Conservation (phyloP, 2,329 filamentous ascomycete species). For the Aspergillus spinulosporus region DNA sequence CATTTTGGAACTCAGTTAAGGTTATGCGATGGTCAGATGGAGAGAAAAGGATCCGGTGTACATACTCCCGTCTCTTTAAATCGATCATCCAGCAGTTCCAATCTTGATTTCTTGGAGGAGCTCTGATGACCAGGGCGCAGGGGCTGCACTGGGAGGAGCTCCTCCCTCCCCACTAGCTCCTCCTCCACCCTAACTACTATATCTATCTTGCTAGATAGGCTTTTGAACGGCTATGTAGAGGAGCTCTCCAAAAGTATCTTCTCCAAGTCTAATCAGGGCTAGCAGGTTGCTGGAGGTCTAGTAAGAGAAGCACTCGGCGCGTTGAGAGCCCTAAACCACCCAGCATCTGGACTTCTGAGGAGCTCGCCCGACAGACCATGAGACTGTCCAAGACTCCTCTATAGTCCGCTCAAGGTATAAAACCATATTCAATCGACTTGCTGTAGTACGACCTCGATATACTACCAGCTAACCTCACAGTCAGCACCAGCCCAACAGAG, state of each 20-base stretch:
- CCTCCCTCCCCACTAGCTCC: neutral
- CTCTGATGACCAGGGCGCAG: neutral
- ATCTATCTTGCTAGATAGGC: neutral
- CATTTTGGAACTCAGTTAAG: constrained; percentile 31
- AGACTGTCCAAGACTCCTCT: neutral
- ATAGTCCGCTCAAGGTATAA: neutral
- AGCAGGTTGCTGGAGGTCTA: neutral
- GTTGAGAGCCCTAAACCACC: neutral
- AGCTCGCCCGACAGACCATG: neutral
- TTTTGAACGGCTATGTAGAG: neutral
- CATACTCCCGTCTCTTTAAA: neutral
- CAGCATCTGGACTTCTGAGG: neutral
- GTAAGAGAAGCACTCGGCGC: neutral
- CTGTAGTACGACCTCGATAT: too few relatives aligned
- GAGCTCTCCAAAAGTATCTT: neutral
- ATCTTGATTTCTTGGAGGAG: neutral
- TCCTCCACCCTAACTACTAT: neutral
- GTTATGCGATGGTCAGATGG: too few relatives aligned
- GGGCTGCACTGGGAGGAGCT: constrained; percentile 1
- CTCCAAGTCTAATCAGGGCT: neutral
- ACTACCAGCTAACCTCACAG: neutral
- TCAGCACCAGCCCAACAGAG: neutral
- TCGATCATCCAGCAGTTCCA: neutral
- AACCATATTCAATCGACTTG: neutral
- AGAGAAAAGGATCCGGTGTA: neutral